These are phyloP conservation scores for Plasmodium sp. DNA, from an alignment of 169 alveolate species.

Conservation along the genomic window DNA sequence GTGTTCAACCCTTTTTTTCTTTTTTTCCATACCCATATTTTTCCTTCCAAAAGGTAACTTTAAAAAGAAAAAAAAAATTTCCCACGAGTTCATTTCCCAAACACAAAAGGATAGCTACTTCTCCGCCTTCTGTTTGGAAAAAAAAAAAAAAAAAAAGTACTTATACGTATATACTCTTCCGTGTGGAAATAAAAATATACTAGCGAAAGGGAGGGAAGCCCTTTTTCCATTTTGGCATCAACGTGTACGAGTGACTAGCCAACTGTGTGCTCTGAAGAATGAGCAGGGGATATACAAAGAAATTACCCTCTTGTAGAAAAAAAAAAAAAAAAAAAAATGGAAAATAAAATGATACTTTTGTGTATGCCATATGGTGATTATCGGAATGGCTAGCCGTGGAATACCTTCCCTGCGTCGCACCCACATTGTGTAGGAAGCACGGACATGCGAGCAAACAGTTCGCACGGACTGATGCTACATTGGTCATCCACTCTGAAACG, in stretches of 20 bases:
- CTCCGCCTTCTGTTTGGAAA: neutral
- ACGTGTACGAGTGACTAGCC: neutral
- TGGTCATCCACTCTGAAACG: too few relatives aligned
- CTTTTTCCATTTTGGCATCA: neutral
- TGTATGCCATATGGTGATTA: neutral
- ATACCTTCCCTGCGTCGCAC: neutral
- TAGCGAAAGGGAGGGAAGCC: neutral
- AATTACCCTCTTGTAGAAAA: neutral
- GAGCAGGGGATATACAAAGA: neutral
- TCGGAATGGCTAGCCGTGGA: neutral
- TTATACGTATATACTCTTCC: neutral
- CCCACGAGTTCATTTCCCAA: neutral
- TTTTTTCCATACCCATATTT: neutral
- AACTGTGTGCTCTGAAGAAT: neutral
- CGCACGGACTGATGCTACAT: too few relatives aligned
- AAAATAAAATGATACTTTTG: neutral
- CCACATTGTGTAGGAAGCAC: neutral
- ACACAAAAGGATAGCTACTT: neutral
- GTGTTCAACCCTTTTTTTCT: neutral
- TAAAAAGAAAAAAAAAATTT: too few relatives aligned
- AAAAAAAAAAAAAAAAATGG: neutral
- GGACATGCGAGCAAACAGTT: neutral
- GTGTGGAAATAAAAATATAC: neutral
- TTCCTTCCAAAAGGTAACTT: neutral
- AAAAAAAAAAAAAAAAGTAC: neutral